phyloP scores from a whole-genome alignment of 306 rosid species.

The Rosa persica region DNA sequence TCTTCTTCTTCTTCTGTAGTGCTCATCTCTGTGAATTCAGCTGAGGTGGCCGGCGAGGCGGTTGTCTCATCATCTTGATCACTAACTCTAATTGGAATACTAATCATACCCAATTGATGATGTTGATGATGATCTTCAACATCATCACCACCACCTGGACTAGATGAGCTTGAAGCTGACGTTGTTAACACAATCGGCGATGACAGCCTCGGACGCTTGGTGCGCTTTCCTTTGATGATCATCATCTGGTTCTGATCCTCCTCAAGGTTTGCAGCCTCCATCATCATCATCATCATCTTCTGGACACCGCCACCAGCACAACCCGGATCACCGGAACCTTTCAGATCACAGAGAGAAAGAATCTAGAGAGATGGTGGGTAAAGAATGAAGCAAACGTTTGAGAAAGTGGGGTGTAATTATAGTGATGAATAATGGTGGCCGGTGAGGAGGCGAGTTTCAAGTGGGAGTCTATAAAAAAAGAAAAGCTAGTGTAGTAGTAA shows the following conservation, averaged over 20 bases:
- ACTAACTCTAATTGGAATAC: background rate
- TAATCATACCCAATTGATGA: background rate
- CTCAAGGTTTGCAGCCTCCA: slow-evolving; percentile 41
- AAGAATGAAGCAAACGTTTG: slow-evolving; percentile 17
- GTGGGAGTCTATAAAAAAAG: slow-evolving; percentile 19
- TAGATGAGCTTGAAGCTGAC: slow-evolving; percentile 38
- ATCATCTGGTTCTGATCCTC: slow-evolving; percentile 38
- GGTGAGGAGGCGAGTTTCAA: slow-evolving; percentile 34
- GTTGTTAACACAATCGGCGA: slow-evolving; percentile 39
- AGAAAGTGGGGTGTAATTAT: slow-evolving; percentile 35
- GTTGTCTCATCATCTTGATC: background rate
- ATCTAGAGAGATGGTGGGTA: slow-evolving; percentile 8
- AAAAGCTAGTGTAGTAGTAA: slow-evolving; percentile 47
- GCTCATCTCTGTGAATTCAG: slow-evolving; percentile 25
- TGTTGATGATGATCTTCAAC: background rate
- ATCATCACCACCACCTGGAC: slow-evolving; percentile 6
- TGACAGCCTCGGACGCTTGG: slow-evolving; percentile 58
- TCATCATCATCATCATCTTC: slow-evolving; percentile 16
- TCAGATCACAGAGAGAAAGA: background rate
- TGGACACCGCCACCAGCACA: background rate
- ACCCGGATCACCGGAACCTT: background rate
- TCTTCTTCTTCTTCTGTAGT: slow-evolving; percentile 54
- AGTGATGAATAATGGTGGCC: slow-evolving; percentile 28
- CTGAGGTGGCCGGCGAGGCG: slow-evolving; percentile 26
- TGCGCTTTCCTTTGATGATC: slow-evolving; percentile 65